Percentiles rank a stretch among this genome's conserved stretches.
Evolutionary conservation across 2,329 filamentous ascomycete genomes (phyloP).

Genomic region (Claviceps sp.): DNA sequence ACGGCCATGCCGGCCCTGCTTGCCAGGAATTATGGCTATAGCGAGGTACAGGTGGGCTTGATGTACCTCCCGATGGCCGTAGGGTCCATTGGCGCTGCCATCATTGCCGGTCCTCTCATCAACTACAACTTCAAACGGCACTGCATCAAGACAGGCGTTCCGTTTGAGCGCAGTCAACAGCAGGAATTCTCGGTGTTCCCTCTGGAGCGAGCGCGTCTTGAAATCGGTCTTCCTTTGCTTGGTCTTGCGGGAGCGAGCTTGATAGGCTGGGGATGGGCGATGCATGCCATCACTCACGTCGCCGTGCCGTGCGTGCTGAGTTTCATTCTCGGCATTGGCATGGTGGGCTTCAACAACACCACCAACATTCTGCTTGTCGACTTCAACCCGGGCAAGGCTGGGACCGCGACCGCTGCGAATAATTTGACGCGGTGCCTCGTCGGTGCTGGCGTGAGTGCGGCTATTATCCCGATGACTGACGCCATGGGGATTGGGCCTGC

Average conservation of each 20-base stretch:
- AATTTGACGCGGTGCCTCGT: constrained; percentile 43
- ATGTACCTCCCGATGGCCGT: constrained; percentile 38
- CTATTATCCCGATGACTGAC: constrained; percentile 38
- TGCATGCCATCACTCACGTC: constrained; percentile 27
- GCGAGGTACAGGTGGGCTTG: constrained; percentile 40
- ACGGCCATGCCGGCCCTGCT: constrained; percentile 31
- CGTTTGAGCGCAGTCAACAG: constrained; percentile 38
- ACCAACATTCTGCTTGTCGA: constrained; percentile 41
- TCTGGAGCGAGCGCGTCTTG: constrained; percentile 36
- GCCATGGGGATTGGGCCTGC: constrained; percentile 38
- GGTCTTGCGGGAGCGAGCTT: constrained; percentile 33
- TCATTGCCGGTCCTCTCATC: constrained; percentile 38
- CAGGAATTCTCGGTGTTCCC: constrained; percentile 35
- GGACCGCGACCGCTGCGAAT: constrained; percentile 41
- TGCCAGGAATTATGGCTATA: constrained; percentile 42
- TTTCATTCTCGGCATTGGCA: constrained; percentile 31
- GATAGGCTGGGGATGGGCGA: constrained; percentile 38
- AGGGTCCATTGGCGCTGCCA: constrained; percentile 33
- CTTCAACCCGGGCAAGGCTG: constrained; percentile 37
- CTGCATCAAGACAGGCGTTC: constrained; percentile 37
- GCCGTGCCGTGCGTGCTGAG: constrained; percentile 34
- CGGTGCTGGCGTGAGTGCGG: constrained; percentile 37
- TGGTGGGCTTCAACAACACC: constrained; percentile 42
- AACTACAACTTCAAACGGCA: constrained; percentile 57
- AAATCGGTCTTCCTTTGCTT: constrained; percentile 37